Evolutionary conservation across 176 grass and related monocot genomes (phyloP), one percentile per base, ranked within the genome.

Genomic region (Oryza longistaminata): DNA sequence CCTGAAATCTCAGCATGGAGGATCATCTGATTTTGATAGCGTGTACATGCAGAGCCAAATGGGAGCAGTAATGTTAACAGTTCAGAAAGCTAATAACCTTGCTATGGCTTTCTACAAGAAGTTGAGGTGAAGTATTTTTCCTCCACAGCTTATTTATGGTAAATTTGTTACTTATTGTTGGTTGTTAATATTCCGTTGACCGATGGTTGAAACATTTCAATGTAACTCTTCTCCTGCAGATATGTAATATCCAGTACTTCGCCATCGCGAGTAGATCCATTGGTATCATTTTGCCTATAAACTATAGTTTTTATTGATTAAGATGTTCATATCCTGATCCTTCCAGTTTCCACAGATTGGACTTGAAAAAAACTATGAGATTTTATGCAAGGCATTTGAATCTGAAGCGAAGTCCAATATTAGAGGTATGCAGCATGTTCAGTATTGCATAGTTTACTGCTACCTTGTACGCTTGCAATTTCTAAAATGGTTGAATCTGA

Each of bases 51-150:
- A 98, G 96, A 91, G 83, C 64, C 81, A 92, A 75, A 92, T 95
- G 89, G 88, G 88, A 73, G 91, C 86, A 69, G 90, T 98, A 48
- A 87, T 96, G 93, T 88, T 98, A 72, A 98, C 93, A 76, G 93
- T 98, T 87, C 96, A 98, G 79, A 98, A 98, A 81, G 66, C 85
- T 81, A 95, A 95, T 75, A 43, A 72, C 0, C 40, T 34, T 66
- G 96, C 91, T 64, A 88, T 98, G 89, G 79, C 43, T 86, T 98
- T 98, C 85, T 96, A 94, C 68, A 84, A 12, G 11, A 95, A 92
- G 52, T 91, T 98, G 69, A 81, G 88, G 96, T 98, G 76, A 88
- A 65, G 40, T 21, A 0, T 27, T 11, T 66, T 79, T 48, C 37
- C 21, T 39, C 14, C 46, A 71, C 19, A 14, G 3, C 34, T 76